Evolutionary conservation across 2,329 filamentous ascomycete genomes (phyloP).

Genomic region (Didymella arachidicola): DNA sequence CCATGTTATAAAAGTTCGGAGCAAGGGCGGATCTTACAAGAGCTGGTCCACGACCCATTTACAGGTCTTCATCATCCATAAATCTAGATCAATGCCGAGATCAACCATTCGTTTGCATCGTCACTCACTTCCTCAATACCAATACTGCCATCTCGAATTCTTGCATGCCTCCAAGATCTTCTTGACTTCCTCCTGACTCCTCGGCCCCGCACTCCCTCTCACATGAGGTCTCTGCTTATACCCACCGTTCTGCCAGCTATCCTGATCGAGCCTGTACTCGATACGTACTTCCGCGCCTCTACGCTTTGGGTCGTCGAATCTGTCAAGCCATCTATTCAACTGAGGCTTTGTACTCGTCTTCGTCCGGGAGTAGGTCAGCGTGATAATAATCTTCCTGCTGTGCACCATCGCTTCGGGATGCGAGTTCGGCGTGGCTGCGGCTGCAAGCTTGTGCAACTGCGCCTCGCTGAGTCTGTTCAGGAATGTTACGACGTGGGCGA

Average conservation of each 20-base stretch:
- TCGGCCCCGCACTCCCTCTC: background rate
- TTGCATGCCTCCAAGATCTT: background rate
- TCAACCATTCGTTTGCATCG: no score
- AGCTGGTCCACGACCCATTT: no score
- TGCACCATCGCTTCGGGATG: background rate
- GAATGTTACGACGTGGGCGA: conserved; percentile 28
- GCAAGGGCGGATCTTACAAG: no score
- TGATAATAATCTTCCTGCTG: conserved; percentile 2
- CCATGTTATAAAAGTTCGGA: no score
- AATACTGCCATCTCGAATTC: background rate
- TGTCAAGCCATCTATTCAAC: conserved; percentile 23
- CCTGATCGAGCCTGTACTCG: conserved; percentile 9
- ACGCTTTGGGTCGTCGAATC: conserved; percentile 18
- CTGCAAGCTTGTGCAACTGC: conserved; percentile 11
- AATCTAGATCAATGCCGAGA: no score
- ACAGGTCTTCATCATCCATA: no score
- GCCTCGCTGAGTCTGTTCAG: conserved; percentile 25
- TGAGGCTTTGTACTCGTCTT: conserved; percentile 19
- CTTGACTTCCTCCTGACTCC: conserved; percentile 1
- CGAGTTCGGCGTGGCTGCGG: background rate
- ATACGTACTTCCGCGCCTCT: conserved; percentile 19
- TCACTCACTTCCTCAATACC: no score
- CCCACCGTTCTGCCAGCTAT: conserved; percentile 3
- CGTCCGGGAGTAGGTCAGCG: conserved; percentile 13
- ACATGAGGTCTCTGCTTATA: conserved; percentile 4